Percentiles rank a stretch among this genome's conserved stretches.
phyloP scores from a whole-genome alignment of 768 basidiomycete genomes.

The Sarcodon sp. region DNA sequence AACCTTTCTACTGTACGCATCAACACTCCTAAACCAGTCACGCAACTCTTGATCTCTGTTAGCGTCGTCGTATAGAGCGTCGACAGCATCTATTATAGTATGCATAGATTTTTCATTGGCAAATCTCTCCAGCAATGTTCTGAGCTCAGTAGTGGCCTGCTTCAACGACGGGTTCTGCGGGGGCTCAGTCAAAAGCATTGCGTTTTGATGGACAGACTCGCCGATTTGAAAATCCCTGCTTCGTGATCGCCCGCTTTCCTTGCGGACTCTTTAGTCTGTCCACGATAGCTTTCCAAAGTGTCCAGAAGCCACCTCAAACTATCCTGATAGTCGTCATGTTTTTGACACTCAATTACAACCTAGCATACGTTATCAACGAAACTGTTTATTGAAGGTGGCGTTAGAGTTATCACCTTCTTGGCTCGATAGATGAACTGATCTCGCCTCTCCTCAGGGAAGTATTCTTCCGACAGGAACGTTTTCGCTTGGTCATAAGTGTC shows the following conservation, averaged over 20 bases:
- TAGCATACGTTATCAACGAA: slow-evolving; percentile 10
- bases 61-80: slow-evolving; percentile 63
- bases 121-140: slow-evolving; percentile 83
- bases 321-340: slow-evolving; percentile 82
- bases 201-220: not conserved
- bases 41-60: slow-evolving; percentile 62
- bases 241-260: not conserved
- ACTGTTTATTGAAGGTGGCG: no score
- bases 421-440: slow-evolving; percentile 89
- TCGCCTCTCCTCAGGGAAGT: slow-evolving; percentile 82
- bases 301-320: slow-evolving; percentile 63
- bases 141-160: slow-evolving; percentile 46
- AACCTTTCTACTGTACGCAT: slow-evolving; percentile 55
- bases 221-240: not conserved
- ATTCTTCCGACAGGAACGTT: slow-evolving; percentile 66
- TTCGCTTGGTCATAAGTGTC: slow-evolving; percentile 46
- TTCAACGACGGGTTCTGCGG: slow-evolving; percentile 36
- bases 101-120: slow-evolving; percentile 64
- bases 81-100: slow-evolving; percentile 54
- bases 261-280: slow-evolving; percentile 18
- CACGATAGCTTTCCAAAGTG: slow-evolving; percentile 48
- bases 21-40: slow-evolving; percentile 55
- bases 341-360: slow-evolving; percentile 87
- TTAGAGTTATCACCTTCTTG: slow-evolving; percentile 57
- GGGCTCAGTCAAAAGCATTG: not conserved